Conservation (phyloP, 768 basidiomycete species). For the Xerocomellus chrysenteron region DNA sequence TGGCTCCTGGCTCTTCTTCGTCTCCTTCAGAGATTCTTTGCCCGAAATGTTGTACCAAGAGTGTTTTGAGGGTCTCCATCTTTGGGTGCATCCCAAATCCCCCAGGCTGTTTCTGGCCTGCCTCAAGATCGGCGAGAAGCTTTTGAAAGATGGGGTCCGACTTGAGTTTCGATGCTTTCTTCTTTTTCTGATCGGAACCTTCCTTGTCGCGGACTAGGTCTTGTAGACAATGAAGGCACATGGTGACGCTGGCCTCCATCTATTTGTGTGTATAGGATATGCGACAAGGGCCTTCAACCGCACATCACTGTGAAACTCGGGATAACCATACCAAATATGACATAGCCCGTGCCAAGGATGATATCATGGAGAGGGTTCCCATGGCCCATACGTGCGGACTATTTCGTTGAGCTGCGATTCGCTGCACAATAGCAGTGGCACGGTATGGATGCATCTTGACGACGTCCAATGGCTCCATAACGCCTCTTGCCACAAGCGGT, state of each 20-base stretch:
- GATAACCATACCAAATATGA: slow-evolving; percentile 68
- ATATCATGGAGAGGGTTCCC: slow-evolving; percentile 50
- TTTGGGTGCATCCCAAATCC: slow-evolving; percentile 83
- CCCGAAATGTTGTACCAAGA: slow-evolving; percentile 78
- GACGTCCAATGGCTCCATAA: slow-evolving; percentile 57
- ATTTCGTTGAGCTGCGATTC: slow-evolving; percentile 38
- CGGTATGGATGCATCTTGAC: slow-evolving; percentile 65
- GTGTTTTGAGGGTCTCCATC: slow-evolving; percentile 75
- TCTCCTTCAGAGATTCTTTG: slow-evolving; percentile 41
- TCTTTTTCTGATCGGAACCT: slow-evolving; percentile 32
- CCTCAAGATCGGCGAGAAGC: slow-evolving; percentile 66
- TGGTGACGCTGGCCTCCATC: slow-evolving; percentile 80
- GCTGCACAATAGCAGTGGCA: slow-evolving; percentile 43
- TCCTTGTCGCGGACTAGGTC: slow-evolving; percentile 46
- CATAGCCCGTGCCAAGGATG: slow-evolving; percentile 76
- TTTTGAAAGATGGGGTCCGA: slow-evolving; percentile 61
- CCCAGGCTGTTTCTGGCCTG: slow-evolving; percentile 41
- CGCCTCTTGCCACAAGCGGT: slow-evolving; percentile 33
- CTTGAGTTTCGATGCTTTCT: slow-evolving; percentile 44
- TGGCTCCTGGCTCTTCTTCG: slow-evolving; percentile 26
- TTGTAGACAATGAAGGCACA: slow-evolving; percentile 70
- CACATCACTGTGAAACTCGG: not conserved
- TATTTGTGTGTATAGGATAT: slow-evolving; percentile 27
- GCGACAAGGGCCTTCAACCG: not conserved
- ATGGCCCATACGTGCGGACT: slow-evolving; percentile 47